Evolutionary conservation across 202 grass and related monocot species (phyloP).

Genomic region (Digitaria exilis): DNA sequence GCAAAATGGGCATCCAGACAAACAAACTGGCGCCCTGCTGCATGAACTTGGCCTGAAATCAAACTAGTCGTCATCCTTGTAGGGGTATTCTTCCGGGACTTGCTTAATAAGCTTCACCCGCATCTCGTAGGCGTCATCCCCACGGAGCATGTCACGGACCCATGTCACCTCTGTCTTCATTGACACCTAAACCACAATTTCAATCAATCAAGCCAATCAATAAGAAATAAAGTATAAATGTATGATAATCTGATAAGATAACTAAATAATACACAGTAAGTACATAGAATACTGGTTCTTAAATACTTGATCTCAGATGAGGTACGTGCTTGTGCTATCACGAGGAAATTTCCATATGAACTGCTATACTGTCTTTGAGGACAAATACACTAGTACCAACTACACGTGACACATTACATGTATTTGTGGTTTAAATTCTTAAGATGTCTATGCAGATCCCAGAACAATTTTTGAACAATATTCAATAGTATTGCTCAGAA

Average conservation of each 20-base stretch:
- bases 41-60: neutral
- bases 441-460: neutral
- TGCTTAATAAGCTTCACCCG: slow-evolving; percentile 95
- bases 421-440: neutral
- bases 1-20: neutral
- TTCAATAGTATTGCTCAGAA: neutral
- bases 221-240: neutral
- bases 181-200: slow-evolving; percentile 61
- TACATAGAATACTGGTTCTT: neutral
- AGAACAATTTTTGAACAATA: neutral
- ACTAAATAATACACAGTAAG: neutral
- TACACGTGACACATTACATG: neutral
- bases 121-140: slow-evolving; percentile 93
- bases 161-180: slow-evolving; percentile 99
- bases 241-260: neutral
- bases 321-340: neutral
- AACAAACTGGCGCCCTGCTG: neutral
- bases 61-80: slow-evolving; percentile 90
- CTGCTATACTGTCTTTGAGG: neutral
- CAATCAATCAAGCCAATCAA: neutral
- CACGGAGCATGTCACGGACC: slow-evolving; percentile 92
- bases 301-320: neutral
- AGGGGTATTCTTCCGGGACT: slow-evolving; percentile 96
- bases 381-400: neutral
- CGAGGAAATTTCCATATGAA: neutral